A percentile compares a stretch with the other conserved stretches of the same genome.
Conservation (phyloP, 2,329 filamentous ascomycete genomes). For the Monosporascus ibericus region DNA sequence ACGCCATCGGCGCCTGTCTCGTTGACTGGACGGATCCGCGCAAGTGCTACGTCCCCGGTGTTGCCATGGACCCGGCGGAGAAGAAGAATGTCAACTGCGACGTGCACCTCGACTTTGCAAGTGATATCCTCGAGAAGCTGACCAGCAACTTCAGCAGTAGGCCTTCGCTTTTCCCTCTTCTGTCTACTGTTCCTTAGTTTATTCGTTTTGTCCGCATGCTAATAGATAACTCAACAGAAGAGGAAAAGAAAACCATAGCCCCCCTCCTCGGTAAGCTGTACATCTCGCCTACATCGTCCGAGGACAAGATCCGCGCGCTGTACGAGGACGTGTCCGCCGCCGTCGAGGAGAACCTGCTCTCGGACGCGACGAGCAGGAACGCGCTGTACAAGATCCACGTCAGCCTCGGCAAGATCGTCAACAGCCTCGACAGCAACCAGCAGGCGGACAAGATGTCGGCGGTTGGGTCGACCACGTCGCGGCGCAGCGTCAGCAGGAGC, state of each 20-base stretch:
- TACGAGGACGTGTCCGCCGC: constrained; percentile 55
- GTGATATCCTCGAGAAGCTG: constrained; percentile 69
- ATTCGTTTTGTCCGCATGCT: constrained; percentile 11
- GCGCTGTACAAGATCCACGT: constrained; percentile 64
- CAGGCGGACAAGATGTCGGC: constrained; percentile 26
- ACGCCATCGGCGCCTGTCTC: constrained; percentile 72
- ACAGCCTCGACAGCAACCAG: constrained; percentile 44
- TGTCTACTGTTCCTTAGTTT: neutral
- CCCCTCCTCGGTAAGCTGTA: constrained; percentile 77
- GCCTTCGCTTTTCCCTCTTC: constrained; percentile 22
- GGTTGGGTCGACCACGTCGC: neutral
- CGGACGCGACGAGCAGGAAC: constrained; percentile 57
- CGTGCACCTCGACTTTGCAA: constrained; percentile 73
- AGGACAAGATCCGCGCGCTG: constrained; percentile 50
- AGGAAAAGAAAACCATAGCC: constrained; percentile 79
- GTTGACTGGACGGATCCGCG: constrained; percentile 94
- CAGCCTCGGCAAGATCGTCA: constrained; percentile 61
- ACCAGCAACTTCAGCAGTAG: constrained; percentile 61
- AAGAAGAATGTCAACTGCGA: constrained; percentile 66
- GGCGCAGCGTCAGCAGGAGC: constrained; percentile 14
- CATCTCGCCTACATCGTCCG: constrained; percentile 60
- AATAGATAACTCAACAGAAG: constrained; percentile 45
- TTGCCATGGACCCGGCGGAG: constrained; percentile 43
- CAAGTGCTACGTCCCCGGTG: constrained; percentile 56
- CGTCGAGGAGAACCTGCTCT: constrained; percentile 55